Evolutionary conservation across 2,329 filamentous ascomycete genomes (phyloP), one percentile per base, ranked within the genome.

Genomic region (Sordariomycetes sp.): DNA sequence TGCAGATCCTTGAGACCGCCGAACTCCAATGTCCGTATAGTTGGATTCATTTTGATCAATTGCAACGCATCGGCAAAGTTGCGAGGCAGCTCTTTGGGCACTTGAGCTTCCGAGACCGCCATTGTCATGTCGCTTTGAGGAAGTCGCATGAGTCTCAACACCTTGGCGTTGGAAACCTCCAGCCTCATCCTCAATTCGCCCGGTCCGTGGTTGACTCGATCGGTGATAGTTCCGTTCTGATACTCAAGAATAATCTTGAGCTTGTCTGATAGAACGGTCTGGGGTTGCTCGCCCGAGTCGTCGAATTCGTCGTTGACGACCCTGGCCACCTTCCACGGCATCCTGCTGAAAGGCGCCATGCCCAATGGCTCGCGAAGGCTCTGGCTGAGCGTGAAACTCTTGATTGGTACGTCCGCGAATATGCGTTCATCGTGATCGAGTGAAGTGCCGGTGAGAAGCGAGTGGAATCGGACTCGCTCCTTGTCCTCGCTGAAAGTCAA

Each of bases 171-270:
- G 36, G 68, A 65, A 21, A 81, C 71, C 43, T 82, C 75, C 21
- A 86, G 62, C 20, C 75, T 68, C 32, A 87, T 54, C 46, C 75
- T 75, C 45, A 86, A 53, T 55, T 86, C 82, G n/a, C 82, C 82
- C 9, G 80, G 79, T 3, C 70, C 79, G 46, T 93, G 68, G 45
- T 94, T 94, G 49, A 94, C 68, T 24, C 87, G 75, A 57, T 95
- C 88, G 3, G 84, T 86, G 12, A 93, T 65, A 27, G 79, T 85
- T 32, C 86, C 85, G 44, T 80, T 77, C 40, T 82, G 75, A 43
- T 82, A 85, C 37, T 86, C 79, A 21, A 85, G 68, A 34, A 93
- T 71, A 14, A 93, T 68, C 19, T 86, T 75, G 40, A 94, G 61
- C 45, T 73, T 74, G 47, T 92, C 82, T 1, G 86, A 85, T 34